Evolutionary conservation across 1,139 yeast genomes (phyloP).

Genomic region (Diutina neorugosa): DNA sequence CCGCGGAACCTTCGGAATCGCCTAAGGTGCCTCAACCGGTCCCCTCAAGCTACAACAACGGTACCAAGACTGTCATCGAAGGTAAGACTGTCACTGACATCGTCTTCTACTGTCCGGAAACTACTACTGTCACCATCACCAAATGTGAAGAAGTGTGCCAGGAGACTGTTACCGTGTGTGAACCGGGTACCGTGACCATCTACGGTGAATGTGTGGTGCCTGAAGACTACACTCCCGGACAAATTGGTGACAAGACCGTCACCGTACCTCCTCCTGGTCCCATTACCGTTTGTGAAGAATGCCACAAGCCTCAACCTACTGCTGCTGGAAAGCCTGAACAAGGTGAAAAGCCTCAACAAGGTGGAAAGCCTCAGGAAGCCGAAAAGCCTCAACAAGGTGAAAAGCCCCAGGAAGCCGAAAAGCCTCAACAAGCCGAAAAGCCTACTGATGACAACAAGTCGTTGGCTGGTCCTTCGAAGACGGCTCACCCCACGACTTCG

Average conservation of each 20-base stretch:
- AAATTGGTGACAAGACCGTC: background rate
- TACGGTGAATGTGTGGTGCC: constrained; percentile 3
- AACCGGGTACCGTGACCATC: constrained; percentile 4
- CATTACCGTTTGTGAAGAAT: background rate
- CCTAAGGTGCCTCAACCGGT: too few species aligned
- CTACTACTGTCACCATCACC: constrained; percentile 2
- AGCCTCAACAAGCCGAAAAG: background rate
- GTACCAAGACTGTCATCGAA: background rate
- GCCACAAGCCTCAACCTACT: background rate
- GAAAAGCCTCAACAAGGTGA: too few species aligned
- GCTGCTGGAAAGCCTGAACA: background rate
- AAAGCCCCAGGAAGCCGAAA: background rate
- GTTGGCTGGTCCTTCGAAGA: background rate
- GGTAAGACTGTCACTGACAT: constrained; percentile 4
- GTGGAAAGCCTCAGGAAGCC: too few species aligned
- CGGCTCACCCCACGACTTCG: background rate
- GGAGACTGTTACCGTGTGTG: background rate
- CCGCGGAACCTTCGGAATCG: background rate
- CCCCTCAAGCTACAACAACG: background rate
- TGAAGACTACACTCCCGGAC: background rate
- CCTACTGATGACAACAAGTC: background rate
- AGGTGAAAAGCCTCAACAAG: too few species aligned
- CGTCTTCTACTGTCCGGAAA: constrained; percentile 4
- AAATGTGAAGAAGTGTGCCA: background rate
- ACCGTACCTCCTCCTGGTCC: background rate